Conservation (phyloP, 2,329 filamentous ascomycete species). For the Penicillium olsonii region DNA sequence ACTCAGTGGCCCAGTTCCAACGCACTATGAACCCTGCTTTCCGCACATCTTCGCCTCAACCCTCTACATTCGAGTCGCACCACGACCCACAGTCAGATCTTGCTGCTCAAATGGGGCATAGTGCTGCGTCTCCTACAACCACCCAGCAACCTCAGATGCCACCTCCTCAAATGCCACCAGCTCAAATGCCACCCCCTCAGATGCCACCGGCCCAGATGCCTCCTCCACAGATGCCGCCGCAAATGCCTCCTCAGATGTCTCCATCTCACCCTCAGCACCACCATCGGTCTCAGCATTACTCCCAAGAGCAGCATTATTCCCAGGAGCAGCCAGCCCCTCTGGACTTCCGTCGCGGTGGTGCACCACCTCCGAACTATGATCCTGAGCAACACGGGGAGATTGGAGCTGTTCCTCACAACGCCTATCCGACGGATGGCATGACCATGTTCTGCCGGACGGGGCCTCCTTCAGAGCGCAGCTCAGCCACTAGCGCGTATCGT, state of each 20-base stretch:
- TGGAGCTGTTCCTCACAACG: conserved; percentile 78
- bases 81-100: conserved; percentile 79
- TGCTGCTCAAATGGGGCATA: conserved; percentile 67
- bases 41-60: conserved; percentile 92
- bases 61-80: conserved; percentile 88
- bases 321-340: conserved; percentile 39
- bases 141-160: conserved; percentile 42
- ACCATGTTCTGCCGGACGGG: conserved; percentile 90
- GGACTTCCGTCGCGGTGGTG: conserved; percentile 41
- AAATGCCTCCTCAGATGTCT: neutral
- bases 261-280: conserved; percentile 17
- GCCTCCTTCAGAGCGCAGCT: conserved; percentile 68
- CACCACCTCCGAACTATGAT: conserved; percentile 49
- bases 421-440: conserved; percentile 94
- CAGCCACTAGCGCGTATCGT: conserved; percentile 66
- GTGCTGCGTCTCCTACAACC: conserved; percentile 50
- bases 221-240: neutral
- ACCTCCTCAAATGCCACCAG: conserved; percentile 45
- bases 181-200: conserved; percentile 19
- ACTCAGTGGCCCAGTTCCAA: conserved; percentile 94
- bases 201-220: neutral
- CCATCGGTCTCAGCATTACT: neutral
- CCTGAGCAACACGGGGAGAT: conserved; percentile 66
- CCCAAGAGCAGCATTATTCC: neutral
- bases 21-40: conserved; percentile 94